Evolutionary conservation across 441 rosid genomes (phyloP).

Genomic region (Populus hybrid): DNA sequence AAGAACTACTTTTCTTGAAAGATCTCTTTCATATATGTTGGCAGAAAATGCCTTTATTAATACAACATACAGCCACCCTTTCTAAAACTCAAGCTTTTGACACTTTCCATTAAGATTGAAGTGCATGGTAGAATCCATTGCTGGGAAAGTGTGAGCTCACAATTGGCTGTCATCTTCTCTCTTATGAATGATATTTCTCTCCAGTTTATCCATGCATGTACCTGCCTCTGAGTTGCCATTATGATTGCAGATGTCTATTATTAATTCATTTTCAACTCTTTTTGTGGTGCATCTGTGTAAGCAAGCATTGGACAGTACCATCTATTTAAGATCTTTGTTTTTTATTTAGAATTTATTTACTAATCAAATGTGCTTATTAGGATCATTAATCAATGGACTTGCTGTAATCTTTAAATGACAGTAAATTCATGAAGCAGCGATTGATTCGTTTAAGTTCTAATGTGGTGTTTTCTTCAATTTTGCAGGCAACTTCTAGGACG

Average conservation of each 20-base stretch:
- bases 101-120: neutral
- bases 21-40: neutral
- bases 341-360: neutral
- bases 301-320: neutral
- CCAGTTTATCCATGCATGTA: neutral
- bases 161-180: neutral
- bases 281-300: neutral
- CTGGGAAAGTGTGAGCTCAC: neutral
- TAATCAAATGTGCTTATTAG: neutral
- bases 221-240: neutral
- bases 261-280: neutral
- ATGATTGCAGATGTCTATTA: neutral
- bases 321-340: neutral
- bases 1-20: neutral
- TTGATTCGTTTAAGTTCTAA: neutral
- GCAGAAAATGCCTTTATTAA: neutral
- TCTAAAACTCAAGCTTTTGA: neutral
- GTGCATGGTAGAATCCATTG: neutral
- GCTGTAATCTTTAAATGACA: neutral
- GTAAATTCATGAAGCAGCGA: neutral
- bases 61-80: neutral
- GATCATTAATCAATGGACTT: neutral
- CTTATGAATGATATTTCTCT: neutral
- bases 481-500: constrained; percentile 87
- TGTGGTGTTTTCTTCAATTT: neutral